These are phyloP conservation scores for Kingdonia uniflora DNA, from an alignment of 164 flowering plant species.

Conservation along the genomic window DNA sequence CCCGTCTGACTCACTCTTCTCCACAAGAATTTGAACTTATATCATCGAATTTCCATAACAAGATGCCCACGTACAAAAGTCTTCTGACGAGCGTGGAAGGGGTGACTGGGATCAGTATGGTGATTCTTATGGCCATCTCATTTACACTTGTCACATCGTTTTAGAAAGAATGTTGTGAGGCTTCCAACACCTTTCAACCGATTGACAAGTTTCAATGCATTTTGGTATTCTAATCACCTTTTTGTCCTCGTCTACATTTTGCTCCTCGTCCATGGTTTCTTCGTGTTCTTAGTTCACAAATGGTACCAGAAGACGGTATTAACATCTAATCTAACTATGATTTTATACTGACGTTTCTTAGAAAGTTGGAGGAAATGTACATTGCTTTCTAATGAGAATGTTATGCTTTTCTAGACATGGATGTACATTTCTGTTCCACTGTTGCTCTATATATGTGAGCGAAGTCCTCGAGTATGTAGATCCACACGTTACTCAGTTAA, in stretches of 20 bases:
- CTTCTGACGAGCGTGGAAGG: slow-evolving; percentile 65
- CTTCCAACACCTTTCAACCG: slow-evolving; percentile 43
- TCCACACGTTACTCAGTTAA: too few species aligned
- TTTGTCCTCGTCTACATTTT: slow-evolving; percentile 41
- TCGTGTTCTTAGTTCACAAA: too few species aligned
- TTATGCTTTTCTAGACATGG: too few species aligned
- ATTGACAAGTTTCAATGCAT: slow-evolving; percentile 75
- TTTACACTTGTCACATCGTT: slow-evolving; percentile 65
- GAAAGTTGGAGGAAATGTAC: too few species aligned
- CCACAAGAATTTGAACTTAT: slow-evolving; percentile 44
- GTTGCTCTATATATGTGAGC: too few species aligned
- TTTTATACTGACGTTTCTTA: too few species aligned
- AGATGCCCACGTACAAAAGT: slow-evolving; percentile 53
- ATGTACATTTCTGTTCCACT: too few species aligned
- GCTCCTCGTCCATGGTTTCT: too few species aligned
- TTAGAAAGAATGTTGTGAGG: slow-evolving; percentile 37
- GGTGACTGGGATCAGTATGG: slow-evolving; percentile 61
- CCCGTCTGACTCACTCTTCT: slow-evolving; percentile 48
- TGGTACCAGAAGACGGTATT: too few species aligned
- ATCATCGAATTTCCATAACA: slow-evolving; percentile 36
- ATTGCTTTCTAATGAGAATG: too few species aligned
- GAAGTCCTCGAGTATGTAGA: too few species aligned
- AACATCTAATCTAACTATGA: too few species aligned
- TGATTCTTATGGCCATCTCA: slow-evolving; percentile 62
- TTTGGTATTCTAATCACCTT: slow-evolving; percentile 82